phyloP scores from a whole-genome alignment of 768 basidiomycete species.

The Filobasidium floriforme region DNA sequence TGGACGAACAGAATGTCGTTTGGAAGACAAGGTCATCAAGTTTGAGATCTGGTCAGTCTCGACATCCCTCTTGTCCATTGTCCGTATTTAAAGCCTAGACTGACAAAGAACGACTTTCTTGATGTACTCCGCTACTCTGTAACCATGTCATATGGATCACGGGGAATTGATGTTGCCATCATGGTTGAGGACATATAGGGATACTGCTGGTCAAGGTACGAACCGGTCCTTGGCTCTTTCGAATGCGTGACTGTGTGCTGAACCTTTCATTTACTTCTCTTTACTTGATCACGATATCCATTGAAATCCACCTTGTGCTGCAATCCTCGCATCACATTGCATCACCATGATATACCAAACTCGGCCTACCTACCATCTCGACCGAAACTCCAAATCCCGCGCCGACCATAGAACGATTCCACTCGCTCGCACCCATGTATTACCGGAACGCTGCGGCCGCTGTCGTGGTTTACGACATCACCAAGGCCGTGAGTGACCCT shows the following conservation, averaged over 20 bases:
- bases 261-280: neutral
- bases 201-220: conserved; percentile 45
- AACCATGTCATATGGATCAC: too few species aligned
- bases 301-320: too few species aligned
- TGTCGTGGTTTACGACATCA: conserved; percentile 96
- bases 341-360: too few species aligned
- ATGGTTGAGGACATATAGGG: conserved; percentile 27
- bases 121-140: neutral
- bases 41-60: conserved; percentile 70
- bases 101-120: neutral
- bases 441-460: conserved; percentile 97
- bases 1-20: conserved; percentile 35
- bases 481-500: conserved; percentile 57
- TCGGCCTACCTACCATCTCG: too few species aligned
- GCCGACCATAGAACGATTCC: conserved; percentile 78
- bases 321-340: too few species aligned
- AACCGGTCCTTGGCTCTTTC: neutral
- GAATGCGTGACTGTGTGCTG: neutral
- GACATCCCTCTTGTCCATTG: neutral
- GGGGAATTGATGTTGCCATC: neutral
- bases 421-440: conserved; percentile 97
- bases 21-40: conserved; percentile 62
- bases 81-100: neutral
- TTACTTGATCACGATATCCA: too few species aligned
- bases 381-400: conserved; percentile 65